phyloP scores from a whole-genome alignment of 768 basidiomycete genomes.

The Hortiboletus campestris region DNA sequence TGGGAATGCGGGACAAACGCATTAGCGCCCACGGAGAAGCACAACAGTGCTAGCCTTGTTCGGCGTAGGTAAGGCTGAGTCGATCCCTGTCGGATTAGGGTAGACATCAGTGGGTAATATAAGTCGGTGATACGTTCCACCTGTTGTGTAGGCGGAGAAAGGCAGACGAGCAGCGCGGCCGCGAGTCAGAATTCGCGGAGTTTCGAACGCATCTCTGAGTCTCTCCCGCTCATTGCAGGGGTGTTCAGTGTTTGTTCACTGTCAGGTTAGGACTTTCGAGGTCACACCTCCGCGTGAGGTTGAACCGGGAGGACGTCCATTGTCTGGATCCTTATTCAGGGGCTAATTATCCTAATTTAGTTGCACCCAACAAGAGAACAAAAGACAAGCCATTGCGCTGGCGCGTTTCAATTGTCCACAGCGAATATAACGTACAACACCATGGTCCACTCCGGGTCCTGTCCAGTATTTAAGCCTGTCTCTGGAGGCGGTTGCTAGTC shows the following conservation, averaged over 20 bases:
- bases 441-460: background rate
- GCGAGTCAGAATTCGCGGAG: background rate
- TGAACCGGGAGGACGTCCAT: no score
- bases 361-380: constrained; percentile 11
- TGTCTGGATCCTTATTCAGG: no score
- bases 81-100: constrained; percentile 3
- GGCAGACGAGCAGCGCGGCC: no score
- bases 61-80: constrained; percentile 18
- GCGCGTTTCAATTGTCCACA: constrained; percentile 17
- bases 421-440: constrained; percentile 7
- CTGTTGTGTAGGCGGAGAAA: background rate
- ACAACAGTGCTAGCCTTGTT: constrained; percentile 35
- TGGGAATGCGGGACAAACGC: constrained; percentile 47
- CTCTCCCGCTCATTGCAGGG: background rate
- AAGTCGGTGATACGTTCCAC: background rate
- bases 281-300: background rate
- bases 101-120: constrained; percentile 11
- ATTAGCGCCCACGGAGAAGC: constrained; percentile 59
- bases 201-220: background rate
- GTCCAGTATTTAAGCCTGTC: constrained; percentile 10
- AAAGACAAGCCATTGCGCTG: constrained; percentile 2
- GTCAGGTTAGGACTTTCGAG: background rate
- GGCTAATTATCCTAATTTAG: constrained; percentile 8
- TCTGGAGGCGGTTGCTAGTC: constrained; percentile 23
- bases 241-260: background rate